Percentiles rank a stretch among this genome's conserved stretches.
These are phyloP conservation scores for Huiozyma naganishii DNA, from an alignment of 805 yeast genomes.

Conservation along the genomic window DNA sequence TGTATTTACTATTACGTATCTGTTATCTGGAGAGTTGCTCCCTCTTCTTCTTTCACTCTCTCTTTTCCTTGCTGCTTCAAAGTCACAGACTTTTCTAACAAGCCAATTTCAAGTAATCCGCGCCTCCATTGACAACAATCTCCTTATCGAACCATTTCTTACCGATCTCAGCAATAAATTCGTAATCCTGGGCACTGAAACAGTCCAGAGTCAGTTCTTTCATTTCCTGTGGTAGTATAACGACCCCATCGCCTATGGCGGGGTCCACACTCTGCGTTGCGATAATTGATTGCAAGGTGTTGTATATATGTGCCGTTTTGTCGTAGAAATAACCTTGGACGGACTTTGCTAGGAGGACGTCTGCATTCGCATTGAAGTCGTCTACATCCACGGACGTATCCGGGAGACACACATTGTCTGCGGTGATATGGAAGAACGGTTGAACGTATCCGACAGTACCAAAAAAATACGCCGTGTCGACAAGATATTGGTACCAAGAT, in stretches of 20 bases:
- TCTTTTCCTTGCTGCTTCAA: neutral
- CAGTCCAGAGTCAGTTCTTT: constrained; percentile 22
- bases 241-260: constrained; percentile 2
- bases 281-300: constrained; percentile 9
- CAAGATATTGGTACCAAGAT: constrained; percentile 24
- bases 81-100: neutral
- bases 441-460: constrained; percentile 21
- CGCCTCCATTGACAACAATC: constrained; percentile 2
- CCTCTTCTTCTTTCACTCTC: too few species aligned
- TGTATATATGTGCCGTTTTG: constrained; percentile 9
- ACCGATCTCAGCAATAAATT: constrained; percentile 15
- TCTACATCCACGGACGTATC: neutral
- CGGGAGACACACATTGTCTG: neutral
- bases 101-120: constrained; percentile 1
- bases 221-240: constrained; percentile 13
- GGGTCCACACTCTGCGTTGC: constrained; percentile 9
- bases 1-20: neutral
- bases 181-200: constrained; percentile 24
- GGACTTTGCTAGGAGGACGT: neutral
- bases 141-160: constrained; percentile 16
- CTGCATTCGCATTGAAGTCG: constrained; percentile 7
- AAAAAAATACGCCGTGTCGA: constrained; percentile 23
- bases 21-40: too few species aligned
- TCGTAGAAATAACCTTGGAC: constrained; percentile 10
- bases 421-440: constrained; percentile 15